Evolutionary conservation across 2,329 filamentous ascomycete genomes (phyloP).

Genomic region (Alternaria conjuncta): DNA sequence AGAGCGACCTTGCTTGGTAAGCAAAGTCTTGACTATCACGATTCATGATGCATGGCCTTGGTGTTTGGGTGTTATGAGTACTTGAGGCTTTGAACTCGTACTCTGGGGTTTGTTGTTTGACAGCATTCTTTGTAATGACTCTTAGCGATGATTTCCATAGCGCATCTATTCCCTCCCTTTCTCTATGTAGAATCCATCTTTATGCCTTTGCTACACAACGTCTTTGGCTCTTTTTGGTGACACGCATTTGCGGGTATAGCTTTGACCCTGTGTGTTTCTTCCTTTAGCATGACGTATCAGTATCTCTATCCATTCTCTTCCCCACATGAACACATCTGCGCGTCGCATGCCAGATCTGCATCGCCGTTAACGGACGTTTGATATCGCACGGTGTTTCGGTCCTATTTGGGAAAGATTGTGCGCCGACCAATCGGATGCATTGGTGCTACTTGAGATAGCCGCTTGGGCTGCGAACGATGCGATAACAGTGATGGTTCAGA

Average conservation of each 20-base stretch:
- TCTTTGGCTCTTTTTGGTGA: background rate
- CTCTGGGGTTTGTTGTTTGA: background rate
- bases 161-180: background rate
- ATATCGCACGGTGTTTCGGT: constrained; percentile 1
- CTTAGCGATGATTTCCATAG: constrained; percentile 5
- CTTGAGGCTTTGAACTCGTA: constrained; percentile 24
- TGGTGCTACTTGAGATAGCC: background rate
- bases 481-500: background rate
- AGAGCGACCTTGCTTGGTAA: constrained; percentile 37
- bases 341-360: background rate
- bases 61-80: constrained; percentile 24
- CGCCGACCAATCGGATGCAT: constrained; percentile 7
- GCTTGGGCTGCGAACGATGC: background rate
- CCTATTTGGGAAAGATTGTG: constrained; percentile 19
- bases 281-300: background rate
- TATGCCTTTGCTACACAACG: background rate
- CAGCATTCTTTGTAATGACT: constrained; percentile 8
- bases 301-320: background rate
- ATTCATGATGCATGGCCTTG: constrained; percentile 18
- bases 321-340: background rate
- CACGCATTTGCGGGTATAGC: background rate
- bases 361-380: constrained; percentile 9
- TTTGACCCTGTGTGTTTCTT: background rate
- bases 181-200: constrained; percentile 1
- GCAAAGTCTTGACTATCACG: background rate